These are phyloP conservation scores for Platanus orientalis DNA, from an alignment of 164 flowering plant genomes.

Conservation along the genomic window DNA sequence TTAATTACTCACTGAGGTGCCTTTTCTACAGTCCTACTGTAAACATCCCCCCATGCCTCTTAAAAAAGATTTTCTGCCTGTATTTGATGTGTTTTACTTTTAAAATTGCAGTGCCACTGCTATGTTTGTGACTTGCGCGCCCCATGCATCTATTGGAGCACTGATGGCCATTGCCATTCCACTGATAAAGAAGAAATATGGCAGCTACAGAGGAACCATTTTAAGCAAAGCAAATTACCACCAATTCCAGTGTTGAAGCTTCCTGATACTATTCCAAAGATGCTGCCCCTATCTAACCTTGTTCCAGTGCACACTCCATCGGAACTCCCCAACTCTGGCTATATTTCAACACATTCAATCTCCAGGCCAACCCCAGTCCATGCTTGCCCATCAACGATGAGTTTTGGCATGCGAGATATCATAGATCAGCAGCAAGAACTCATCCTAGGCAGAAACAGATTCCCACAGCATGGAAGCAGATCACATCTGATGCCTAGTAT, in stretches of 20 bases:
- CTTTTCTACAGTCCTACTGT: neutral
- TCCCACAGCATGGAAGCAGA: constrained; percentile 11
- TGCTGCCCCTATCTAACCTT: constrained; percentile 14
- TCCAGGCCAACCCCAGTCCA: constrained; percentile 19
- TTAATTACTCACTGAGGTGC: neutral
- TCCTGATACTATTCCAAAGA: constrained; percentile 14
- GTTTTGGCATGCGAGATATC: constrained; percentile 20
- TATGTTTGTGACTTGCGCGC: constrained; percentile 86
- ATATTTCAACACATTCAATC: constrained; percentile 18
- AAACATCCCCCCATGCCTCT: neutral
- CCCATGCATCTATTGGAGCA: constrained; percentile 76
- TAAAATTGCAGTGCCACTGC: constrained; percentile 86
- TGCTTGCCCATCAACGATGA: constrained; percentile 27
- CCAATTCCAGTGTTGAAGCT: constrained; percentile 12
- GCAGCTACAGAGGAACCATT: constrained; percentile 41
- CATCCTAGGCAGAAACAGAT: constrained; percentile 21
- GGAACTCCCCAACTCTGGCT: constrained; percentile 4
- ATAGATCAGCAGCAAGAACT: constrained; percentile 13
- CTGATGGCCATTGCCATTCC: constrained; percentile 73
- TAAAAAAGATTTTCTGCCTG: neutral
- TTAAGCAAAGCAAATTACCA: constrained; percentile 26
- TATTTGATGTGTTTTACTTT: neutral
- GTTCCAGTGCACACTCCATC: constrained; percentile 11
- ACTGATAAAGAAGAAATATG: constrained; percentile 68
- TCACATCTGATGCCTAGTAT: neutral